These are phyloP conservation scores for Fermentozyma sake DNA, from an alignment of 1,139 yeast genomes.

Conservation along the genomic window DNA sequence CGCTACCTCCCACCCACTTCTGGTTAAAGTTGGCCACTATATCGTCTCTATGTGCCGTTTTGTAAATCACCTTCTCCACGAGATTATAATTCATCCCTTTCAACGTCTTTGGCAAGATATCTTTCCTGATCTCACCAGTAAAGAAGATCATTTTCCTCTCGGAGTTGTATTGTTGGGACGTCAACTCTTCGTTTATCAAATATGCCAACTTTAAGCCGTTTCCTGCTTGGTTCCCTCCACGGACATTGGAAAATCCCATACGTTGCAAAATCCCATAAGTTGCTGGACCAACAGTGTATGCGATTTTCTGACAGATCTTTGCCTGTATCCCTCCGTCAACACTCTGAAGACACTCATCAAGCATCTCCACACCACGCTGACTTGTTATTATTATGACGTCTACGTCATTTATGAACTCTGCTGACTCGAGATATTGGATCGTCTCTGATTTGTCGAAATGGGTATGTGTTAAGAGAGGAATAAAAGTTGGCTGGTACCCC, in stretches of 20 bases:
- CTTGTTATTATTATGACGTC: slow-evolving; percentile 75
- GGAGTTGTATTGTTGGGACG: slow-evolving; percentile 7
- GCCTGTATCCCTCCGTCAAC: slow-evolving; percentile 14
- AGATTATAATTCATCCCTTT: slow-evolving; percentile 38
- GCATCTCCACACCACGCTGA: slow-evolving; percentile 86
- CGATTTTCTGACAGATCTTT: slow-evolving; percentile 43
- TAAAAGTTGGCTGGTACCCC: slow-evolving; percentile 44
- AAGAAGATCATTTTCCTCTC: slow-evolving; percentile 56
- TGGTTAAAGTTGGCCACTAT: slow-evolving; percentile 36
- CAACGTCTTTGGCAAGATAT: slow-evolving; percentile 68
- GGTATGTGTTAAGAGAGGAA: slow-evolving; percentile 67
- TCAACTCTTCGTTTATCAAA: slow-evolving; percentile 45
- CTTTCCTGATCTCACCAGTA: slow-evolving; percentile 83
- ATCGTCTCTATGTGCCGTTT: slow-evolving; percentile 51
- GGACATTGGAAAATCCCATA: slow-evolving; percentile 62
- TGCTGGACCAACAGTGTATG: slow-evolving; percentile 92
- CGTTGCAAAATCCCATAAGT: slow-evolving; percentile 57
- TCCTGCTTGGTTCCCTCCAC: slow-evolving; percentile 78
- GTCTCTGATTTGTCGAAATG: slow-evolving; percentile 47
- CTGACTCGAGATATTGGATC: slow-evolving; percentile 34
- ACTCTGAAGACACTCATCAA: slow-evolving; percentile 40
- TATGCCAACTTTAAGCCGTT: slow-evolving; percentile 73
- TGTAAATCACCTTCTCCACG: slow-evolving; percentile 64
- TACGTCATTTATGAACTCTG: slow-evolving; percentile 34
- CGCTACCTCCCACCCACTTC: slow-evolving; percentile 2